Percentiles rank a stretch among this genome's conserved stretches.
phyloP scores from a whole-genome alignment of 257 asterid genomes.

The Forsythia suspensa region DNA sequence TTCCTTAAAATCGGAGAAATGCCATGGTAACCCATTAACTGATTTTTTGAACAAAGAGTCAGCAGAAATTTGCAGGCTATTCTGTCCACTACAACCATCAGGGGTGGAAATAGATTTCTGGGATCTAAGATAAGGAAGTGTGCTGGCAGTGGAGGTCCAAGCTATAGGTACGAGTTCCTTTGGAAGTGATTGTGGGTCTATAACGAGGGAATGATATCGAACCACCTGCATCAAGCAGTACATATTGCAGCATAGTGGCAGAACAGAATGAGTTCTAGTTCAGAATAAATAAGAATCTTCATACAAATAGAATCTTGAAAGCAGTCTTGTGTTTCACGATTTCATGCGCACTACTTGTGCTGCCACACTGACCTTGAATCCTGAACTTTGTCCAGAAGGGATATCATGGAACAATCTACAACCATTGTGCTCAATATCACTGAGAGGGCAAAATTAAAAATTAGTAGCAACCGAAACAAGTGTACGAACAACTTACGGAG shows the following conservation, averaged over 20 bases:
- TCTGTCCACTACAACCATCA: slow-evolving; percentile 43
- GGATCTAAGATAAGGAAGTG: slow-evolving; percentile 56
- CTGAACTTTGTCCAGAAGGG: slow-evolving; percentile 81
- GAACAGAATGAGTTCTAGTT: not conserved
- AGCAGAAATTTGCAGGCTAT: slow-evolving; percentile 23
- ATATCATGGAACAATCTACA: slow-evolving; percentile 73
- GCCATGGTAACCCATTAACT: slow-evolving; percentile 31
- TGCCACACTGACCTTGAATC: slow-evolving; percentile 71
- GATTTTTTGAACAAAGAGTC: slow-evolving; percentile 33
- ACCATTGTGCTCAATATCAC: slow-evolving; percentile 78
- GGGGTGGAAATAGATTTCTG: slow-evolving; percentile 31
- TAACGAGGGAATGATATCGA: slow-evolving; percentile 90
- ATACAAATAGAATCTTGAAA: not conserved
- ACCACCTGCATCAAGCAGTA: slow-evolving; percentile 63
- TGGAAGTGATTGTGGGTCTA: slow-evolving; percentile 85
- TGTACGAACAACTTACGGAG: not conserved
- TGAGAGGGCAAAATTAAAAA: slow-evolving; percentile 34
- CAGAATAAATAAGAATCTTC: not conserved
- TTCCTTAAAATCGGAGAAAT: slow-evolving; percentile 37
- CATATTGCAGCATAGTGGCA: not conserved
- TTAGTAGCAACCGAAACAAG: not conserved
- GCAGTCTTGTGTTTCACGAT: not conserved
- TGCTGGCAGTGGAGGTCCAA: slow-evolving; percentile 71
- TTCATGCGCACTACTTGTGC: not conserved
- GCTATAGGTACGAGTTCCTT: slow-evolving; percentile 89